These are phyloP conservation scores for Herpotrichia juniperi DNA, from an alignment of 2,329 filamentous ascomycete species.

Conservation along the genomic window DNA sequence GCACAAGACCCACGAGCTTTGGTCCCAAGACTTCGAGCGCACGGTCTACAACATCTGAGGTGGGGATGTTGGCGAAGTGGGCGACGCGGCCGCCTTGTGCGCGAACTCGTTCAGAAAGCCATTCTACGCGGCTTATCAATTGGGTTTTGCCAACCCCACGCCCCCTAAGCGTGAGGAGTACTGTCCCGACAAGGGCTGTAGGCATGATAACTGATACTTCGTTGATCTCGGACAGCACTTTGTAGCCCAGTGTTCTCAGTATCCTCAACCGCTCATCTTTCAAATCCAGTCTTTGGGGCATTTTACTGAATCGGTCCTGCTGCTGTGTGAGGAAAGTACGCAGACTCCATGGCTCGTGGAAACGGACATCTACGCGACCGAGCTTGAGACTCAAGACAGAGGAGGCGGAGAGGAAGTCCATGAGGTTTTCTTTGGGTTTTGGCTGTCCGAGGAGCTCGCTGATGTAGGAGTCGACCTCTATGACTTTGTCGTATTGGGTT, in stretches of 20 bases:
- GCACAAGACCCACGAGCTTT: conserved; percentile 80
- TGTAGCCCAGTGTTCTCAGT: conserved; percentile 86
- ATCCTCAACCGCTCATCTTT: conserved; percentile 69
- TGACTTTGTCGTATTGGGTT: conserved; percentile 98
- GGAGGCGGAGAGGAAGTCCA: conserved; percentile 86
- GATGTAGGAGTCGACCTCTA: conserved; percentile 93
- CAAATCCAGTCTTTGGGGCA: conserved; percentile 40
- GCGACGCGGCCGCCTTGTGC: conserved; percentile 91
- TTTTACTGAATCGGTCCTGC: conserved; percentile 60
- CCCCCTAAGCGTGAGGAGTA: conserved; percentile 87
- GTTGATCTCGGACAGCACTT: conserved; percentile 93
- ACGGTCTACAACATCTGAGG: conserved; percentile 82
- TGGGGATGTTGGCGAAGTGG: conserved; percentile 83
- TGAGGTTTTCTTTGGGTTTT: conserved; percentile 92
- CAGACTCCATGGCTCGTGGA: conserved; percentile 95
- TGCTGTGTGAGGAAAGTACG: conserved; percentile 82
- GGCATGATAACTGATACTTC: conserved; percentile 97
- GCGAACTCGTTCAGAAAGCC: conserved; percentile 81
- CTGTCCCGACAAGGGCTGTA: conserved; percentile 91
- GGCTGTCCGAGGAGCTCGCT: conserved; percentile 91
- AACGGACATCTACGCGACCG: conserved; percentile 91
- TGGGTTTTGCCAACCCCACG: conserved; percentile 89
- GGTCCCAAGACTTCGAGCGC: conserved; percentile 91
- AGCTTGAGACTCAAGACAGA: conserved; percentile 88
- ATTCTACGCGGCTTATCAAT: conserved; percentile 84